Evolutionary conservation across 2,329 filamentous ascomycete species (phyloP), one percentile per base, ranked within the genome.

Genomic region (Pseudonectria buxi): DNA sequence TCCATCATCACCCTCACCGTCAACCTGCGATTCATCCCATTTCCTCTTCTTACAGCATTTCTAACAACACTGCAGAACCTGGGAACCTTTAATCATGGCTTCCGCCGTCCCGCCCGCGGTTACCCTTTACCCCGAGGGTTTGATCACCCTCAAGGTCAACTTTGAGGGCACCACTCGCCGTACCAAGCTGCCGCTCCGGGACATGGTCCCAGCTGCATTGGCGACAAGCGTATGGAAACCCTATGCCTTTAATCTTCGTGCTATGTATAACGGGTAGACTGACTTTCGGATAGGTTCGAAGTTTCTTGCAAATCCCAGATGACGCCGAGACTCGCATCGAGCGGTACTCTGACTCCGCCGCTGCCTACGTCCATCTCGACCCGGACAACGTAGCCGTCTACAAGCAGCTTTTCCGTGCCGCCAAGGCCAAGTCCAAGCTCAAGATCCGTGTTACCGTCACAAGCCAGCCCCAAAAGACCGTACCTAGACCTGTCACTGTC

Each of bases 391-490:
- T 76, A 7, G 72, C 85, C 30, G 86, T 94, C 54, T 98, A 95
- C 73, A 96, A 95, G 71, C 92, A 95, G 59, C 81, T 98, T 28
- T 90, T 92, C 60, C 83, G 92, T 54, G 92, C 92, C 48, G 92
- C 92, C 46, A 98, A 95, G 71, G 92, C 92, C 26, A 98, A 98
- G 74, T 80, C 89, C 47, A 98, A 96, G 80, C 81, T 98, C 50
- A 89, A 92, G 63, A 76, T 98, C 40, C 86, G 80, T 48, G 82
- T 85, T 26, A 81, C 76, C 12, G 53, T 72, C 24, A 57, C 64
- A 34, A 50, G 60, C 27, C 44, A 54, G 40, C 46, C 58, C 12
- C 45, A 55, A 7, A 62, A 50, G 40, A 43, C 49, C 10, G 43
- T 45, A 6, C 62, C 65, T 13, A 60, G 64, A 51, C 58, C 66